Evolutionary conservation across 83 land plant genomes (phyloP), one percentile per base, ranked within the genome.

Genomic region (Thuja plicata): DNA sequence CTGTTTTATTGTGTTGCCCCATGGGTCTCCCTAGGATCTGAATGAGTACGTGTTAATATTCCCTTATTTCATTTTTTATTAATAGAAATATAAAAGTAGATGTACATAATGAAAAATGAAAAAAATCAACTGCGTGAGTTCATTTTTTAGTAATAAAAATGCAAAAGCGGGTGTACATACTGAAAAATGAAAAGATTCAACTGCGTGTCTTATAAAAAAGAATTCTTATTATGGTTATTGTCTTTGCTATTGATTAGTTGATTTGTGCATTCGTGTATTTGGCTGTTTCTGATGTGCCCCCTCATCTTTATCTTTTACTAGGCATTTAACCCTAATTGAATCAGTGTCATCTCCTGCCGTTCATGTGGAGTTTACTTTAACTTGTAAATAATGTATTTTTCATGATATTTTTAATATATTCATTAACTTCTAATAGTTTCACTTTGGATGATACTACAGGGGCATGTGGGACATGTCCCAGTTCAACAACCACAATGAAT

Each of bases 391-490:
- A 38, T 34, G 40, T 35, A 12, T 76, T 34, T 76, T 3, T 76
- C 3, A 35, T 35, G 38, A 76, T 76, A 8, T 12, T 76, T 73
- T 66, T 76, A 34, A 35, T 76, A 32, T 66, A 32, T 76, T 76
- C 40, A 83, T 48, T 46, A n/a, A 83, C 11, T 48, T 46, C 16
- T 83, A 83, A 83, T 46, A 46, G 16, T 48, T 84, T 37, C 34
- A n/a, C 55, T 48, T 84, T 84, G 86, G 37, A 30, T 50, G 17
- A 48, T 16, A 84, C 45, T 88, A 74, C 87, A 98, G 99, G 99
- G 76, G 99, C 99, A 57, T 97, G 99, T 91, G 99, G 94, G 27
- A 94, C 96, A 80, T 98, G 99, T 83, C 99, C 99, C 71, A 98
- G 99, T 87, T 98, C 99, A 71, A 96, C 97, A 21, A 93, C 96